Evolutionary conservation across 1,284 basidiomycete genomes (phyloP).

Genomic region (Puccinia coronata): DNA sequence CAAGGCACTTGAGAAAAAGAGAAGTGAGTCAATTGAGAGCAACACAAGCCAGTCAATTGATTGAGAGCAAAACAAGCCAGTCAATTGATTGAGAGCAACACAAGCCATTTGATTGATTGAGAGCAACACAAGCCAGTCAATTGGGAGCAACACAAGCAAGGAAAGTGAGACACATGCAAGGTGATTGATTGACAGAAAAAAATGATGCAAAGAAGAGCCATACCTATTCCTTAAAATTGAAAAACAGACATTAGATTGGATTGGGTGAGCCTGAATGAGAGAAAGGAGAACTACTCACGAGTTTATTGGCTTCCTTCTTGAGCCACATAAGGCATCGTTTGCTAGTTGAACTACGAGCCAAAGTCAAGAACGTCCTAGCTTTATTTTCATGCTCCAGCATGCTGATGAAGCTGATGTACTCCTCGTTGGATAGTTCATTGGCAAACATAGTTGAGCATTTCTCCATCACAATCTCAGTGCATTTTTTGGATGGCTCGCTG

Average conservation of each 20-base stretch:
- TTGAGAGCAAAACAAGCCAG: too few relatives aligned
- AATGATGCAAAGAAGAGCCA: not conserved
- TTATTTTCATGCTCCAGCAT: not conserved
- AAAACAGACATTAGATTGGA: not conserved
- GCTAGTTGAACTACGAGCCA: not conserved
- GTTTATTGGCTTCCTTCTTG: not conserved
- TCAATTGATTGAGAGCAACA: too few relatives aligned
- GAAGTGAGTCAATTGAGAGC: not conserved
- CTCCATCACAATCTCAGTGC: not conserved
- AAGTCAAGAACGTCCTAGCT: not conserved
- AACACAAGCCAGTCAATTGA: not conserved
- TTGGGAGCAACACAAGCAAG: too few relatives aligned
- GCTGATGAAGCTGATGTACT: not conserved
- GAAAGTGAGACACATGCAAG: not conserved
- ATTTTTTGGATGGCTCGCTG: not conserved
- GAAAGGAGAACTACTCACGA: not conserved
- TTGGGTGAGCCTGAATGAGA: not conserved
- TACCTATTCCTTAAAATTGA: not conserved
- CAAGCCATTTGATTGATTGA: too few relatives aligned
- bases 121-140: too few relatives aligned
- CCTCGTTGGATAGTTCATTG: not conserved
- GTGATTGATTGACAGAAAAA: not conserved
- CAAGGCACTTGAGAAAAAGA: not conserved
- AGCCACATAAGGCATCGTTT: not conserved
- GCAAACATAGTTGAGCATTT: not conserved